phyloP scores from a whole-genome alignment of 306 rosid species.

The Prosopis cineraria region DNA sequence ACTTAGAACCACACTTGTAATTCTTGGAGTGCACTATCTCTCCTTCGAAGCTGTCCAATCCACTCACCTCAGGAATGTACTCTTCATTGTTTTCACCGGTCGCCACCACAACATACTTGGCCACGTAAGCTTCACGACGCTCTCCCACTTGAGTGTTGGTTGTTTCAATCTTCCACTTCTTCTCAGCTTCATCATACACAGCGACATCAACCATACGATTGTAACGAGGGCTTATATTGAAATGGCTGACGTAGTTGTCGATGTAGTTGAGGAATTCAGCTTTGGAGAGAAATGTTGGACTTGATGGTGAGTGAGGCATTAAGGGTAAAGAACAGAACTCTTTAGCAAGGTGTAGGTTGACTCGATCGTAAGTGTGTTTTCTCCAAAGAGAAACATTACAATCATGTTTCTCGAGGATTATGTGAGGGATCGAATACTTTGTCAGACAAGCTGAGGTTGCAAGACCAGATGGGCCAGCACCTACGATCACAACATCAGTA shows the following conservation, averaged over 20 bases:
- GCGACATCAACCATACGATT: constrained; percentile 36
- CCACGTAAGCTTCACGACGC: no score
- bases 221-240: constrained; percentile 40
- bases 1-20: constrained; percentile 46
- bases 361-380: constrained; percentile 46
- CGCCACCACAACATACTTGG: no score
- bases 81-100: no score
- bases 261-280: constrained; percentile 35
- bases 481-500: constrained; percentile 31
- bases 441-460: constrained; percentile 47
- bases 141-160: background rate
- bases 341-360: constrained; percentile 47
- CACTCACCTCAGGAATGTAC: no score
- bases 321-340: constrained; percentile 42
- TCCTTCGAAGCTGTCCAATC: no score
- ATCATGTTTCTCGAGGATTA: constrained; percentile 52
- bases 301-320: constrained; percentile 29
- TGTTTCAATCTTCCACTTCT: constrained; percentile 43
- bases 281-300: constrained; percentile 40
- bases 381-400: constrained; percentile 57
- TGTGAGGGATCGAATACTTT: constrained; percentile 34
- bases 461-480: constrained; percentile 60
- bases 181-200: background rate
- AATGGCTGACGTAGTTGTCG: constrained; percentile 34
- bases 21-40: constrained; percentile 47